Evolutionary conservation across 2,329 filamentous ascomycete species (phyloP).

Genomic region (Cordyceps militaris): DNA sequence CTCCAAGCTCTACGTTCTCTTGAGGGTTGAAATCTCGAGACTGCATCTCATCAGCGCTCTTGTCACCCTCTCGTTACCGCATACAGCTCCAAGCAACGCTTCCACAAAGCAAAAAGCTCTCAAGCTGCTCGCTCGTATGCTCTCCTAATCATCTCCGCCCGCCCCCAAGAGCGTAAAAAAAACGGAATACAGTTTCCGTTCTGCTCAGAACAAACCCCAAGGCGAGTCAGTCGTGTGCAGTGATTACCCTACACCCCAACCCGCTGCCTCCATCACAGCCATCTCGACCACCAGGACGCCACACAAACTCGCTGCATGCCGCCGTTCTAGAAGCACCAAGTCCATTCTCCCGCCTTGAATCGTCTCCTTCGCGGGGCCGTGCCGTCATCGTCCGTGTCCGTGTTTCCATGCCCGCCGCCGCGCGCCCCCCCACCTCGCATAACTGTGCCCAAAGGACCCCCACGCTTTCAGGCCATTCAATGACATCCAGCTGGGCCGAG

Average conservation of each 20-base stretch:
- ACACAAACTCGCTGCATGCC: not conserved
- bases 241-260: not conserved
- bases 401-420: not conserved
- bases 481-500: not conserved
- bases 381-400: not conserved
- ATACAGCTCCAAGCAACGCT: no score
- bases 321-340: not conserved
- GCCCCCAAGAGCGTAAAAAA: no score
- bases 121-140: not conserved
- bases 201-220: not conserved
- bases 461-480: not conserved
- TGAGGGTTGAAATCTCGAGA: no score
- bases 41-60: no score
- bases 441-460: not conserved
- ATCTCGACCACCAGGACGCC: not conserved
- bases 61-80: no score
- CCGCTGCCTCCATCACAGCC: not conserved
- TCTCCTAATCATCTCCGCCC: no score
- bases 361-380: not conserved
- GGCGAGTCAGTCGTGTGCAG: not conserved
- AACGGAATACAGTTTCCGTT: not conserved
- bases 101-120: no score
- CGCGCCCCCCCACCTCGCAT: not conserved
- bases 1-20: no score
- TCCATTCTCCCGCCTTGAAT: no score